Percentiles rank a stretch among this genome's conserved stretches.
phyloP scores from a whole-genome alignment of 2,329 filamentous ascomycete genomes.

The Curvularia spicifera region DNA sequence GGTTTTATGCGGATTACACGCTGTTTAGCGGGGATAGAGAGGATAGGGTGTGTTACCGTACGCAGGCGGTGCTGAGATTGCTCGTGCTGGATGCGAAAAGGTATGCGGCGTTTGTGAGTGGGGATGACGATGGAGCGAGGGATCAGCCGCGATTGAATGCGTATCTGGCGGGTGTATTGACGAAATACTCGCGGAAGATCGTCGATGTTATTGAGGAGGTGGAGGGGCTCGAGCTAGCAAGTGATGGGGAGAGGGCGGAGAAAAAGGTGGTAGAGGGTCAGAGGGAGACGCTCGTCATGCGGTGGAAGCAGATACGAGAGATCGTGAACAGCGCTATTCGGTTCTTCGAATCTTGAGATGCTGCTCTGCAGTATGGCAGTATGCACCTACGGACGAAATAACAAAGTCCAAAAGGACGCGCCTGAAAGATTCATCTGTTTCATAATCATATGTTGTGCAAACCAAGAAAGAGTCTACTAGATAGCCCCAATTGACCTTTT shows the following conservation, averaged over 20 bases:
- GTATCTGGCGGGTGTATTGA: slow-evolving; percentile 44
- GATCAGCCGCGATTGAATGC: slow-evolving; percentile 49
- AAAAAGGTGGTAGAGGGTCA: slow-evolving; percentile 22
- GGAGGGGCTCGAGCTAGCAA: slow-evolving; percentile 29
- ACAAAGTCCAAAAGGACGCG: neutral
- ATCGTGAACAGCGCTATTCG: slow-evolving; percentile 29
- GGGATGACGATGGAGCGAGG: slow-evolving; percentile 41
- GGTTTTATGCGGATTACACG: slow-evolving; percentile 50
- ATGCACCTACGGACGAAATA: too few species aligned
- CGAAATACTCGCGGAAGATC: slow-evolving; percentile 39
- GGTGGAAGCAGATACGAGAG: slow-evolving; percentile 50
- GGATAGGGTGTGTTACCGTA: slow-evolving; percentile 52
- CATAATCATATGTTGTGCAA: slow-evolving; percentile 15
- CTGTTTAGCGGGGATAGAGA: slow-evolving; percentile 16
- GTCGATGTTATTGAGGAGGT: slow-evolving; percentile 38
- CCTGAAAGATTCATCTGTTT: slow-evolving; percentile 7
- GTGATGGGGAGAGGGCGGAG: slow-evolving; percentile 3
- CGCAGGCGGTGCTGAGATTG: slow-evolving; percentile 53
- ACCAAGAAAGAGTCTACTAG: slow-evolving; percentile 13
- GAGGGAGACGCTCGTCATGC: slow-evolving; percentile 31
- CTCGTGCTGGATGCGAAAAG: slow-evolving; percentile 38
- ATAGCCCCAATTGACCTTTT: slow-evolving; percentile 14
- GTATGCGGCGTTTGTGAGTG: slow-evolving; percentile 41
- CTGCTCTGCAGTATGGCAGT: neutral
- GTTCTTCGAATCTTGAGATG: slow-evolving; percentile 1